Evolutionary conservation across 1,284 basidiomycete species (phyloP).

Genomic region (Cryptococcus hybrid): DNA sequence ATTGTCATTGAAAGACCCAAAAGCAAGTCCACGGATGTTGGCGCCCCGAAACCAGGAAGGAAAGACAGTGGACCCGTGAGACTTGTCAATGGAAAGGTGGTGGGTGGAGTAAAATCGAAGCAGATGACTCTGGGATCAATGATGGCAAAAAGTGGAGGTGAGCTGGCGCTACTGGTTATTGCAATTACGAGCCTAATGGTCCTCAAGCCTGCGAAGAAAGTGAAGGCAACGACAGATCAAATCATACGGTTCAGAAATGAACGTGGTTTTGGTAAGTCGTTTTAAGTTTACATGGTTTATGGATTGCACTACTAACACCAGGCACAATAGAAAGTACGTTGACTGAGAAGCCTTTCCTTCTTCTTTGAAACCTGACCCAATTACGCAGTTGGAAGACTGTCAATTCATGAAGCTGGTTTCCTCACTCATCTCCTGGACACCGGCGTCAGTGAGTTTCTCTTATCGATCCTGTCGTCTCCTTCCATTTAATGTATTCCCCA

Average conservation of each 20-base stretch:
- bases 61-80: slow-evolving; percentile 36
- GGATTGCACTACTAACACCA: not conserved
- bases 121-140: slow-evolving; percentile 44
- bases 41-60: slow-evolving; percentile 1
- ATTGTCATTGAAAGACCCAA: slow-evolving; percentile 45
- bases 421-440: slow-evolving; percentile 47
- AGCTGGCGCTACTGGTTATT: too few relatives aligned
- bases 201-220: slow-evolving; percentile 10
- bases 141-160: slow-evolving; percentile 32
- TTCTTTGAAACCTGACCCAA: too few relatives aligned
- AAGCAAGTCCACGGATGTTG: slow-evolving; percentile 15
- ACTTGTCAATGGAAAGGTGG: slow-evolving; percentile 45
- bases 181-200: too few relatives aligned
- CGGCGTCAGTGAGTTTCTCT: slow-evolving; percentile 29
- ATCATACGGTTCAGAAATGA: slow-evolving; percentile 49
- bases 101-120: slow-evolving; percentile 27
- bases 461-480: not conserved
- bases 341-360: too few relatives aligned
- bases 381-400: slow-evolving; percentile 40
- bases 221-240: slow-evolving; percentile 43
- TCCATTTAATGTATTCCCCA: not conserved
- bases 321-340: too few relatives aligned
- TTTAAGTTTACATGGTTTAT: not conserved
- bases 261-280: slow-evolving; percentile 40
- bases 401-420: slow-evolving; percentile 44